Base-by-base conservation (phyloP, 2,329 filamentous ascomycete species). In the Penicillium freii region DNA sequence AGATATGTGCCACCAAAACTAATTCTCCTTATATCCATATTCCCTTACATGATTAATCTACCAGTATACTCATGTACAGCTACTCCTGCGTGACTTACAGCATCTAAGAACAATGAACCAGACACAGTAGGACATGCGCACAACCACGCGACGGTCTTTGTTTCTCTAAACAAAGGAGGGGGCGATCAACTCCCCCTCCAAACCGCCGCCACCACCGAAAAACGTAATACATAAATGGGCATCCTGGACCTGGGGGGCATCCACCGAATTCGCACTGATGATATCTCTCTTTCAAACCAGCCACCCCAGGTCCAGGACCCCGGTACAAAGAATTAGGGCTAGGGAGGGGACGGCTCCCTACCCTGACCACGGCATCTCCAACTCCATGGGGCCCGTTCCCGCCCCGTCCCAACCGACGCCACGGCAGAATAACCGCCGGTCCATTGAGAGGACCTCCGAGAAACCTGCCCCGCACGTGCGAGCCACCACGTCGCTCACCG, bases 371-470 rank as follows among this genome's bases (percentile, higher is more conserved):
- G 31, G 42, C 33, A 33, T 62, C 54, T 73, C 72, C n/a, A 70
- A 60, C 56, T 73, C 70, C 66, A 73, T 66, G 19, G 67, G 65
- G 15, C 71, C 70, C 25, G 62, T 61, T 15, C 63, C 67, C 9
- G 49, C 61, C 7, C 71, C 70, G 62, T 74, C 72, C 72, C 72
- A 74, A 9, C 68, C 71, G 50, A 65, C 65, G 7, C 72, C 72
- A 25, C 72, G 68, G n/a, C 64, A 57, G 51, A 69, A 75, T 7
- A 54, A 21, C 36, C 67, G 63, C 21, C 58, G 53, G 51, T 73
- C 69, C 23, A 63, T 62, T 10, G 54, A 34, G 1, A 60, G 50
- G 15, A 74, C 69, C 11, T 63, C 64, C 10, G 62, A 58, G 45
- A 66, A 75, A 2, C 72, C 72, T 40, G 63, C 61, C 2, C 72